Evolutionary conservation across 352 stramenopile species (phyloP).

Genomic region (Halophytophthora polymorphica): DNA sequence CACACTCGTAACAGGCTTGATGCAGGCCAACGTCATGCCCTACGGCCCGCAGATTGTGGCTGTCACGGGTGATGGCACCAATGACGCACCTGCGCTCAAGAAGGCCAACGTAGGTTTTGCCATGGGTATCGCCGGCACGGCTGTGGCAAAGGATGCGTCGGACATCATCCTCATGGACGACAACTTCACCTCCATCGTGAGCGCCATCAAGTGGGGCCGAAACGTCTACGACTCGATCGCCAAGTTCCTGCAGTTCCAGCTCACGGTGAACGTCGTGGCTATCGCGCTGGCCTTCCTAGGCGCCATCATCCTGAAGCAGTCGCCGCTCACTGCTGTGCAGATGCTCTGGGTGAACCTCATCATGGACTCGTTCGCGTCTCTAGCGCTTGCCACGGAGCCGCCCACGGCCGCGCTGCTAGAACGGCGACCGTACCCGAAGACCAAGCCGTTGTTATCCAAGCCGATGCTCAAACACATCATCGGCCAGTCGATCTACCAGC

Average conservation of each 20-base stretch:
- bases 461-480: constrained; percentile 94
- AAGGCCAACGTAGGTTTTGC: constrained; percentile 94
- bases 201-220: constrained; percentile 94
- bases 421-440: constrained; percentile 85
- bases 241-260: constrained; percentile 97
- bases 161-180: constrained; percentile 96
- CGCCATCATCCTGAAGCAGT: constrained; percentile 51
- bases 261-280: constrained; percentile 94
- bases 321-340: constrained; percentile 90
- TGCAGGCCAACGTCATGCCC: constrained; percentile 48
- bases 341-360: constrained; percentile 98
- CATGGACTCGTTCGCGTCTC: constrained; percentile 95
- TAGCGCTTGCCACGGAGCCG: constrained; percentile 92
- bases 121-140: constrained; percentile 92
- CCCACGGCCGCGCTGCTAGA: constrained; percentile 83
- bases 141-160: constrained; percentile 93
- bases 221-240: constrained; percentile 97
- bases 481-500: constrained; percentile 88
- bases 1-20: constrained; percentile 58
- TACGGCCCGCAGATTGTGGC: constrained; percentile 88
- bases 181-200: constrained; percentile 95
- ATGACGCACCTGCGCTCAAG: constrained; percentile 94
- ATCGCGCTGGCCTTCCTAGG: constrained; percentile 90
- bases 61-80: constrained; percentile 95
- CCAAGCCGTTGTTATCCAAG: constrained; percentile 87